A percentile compares a stretch with the other conserved stretches of the same genome.
Evolutionary conservation across 208 protist genomes (phyloP).

Genomic region (Leishmania guyanensis): DNA sequence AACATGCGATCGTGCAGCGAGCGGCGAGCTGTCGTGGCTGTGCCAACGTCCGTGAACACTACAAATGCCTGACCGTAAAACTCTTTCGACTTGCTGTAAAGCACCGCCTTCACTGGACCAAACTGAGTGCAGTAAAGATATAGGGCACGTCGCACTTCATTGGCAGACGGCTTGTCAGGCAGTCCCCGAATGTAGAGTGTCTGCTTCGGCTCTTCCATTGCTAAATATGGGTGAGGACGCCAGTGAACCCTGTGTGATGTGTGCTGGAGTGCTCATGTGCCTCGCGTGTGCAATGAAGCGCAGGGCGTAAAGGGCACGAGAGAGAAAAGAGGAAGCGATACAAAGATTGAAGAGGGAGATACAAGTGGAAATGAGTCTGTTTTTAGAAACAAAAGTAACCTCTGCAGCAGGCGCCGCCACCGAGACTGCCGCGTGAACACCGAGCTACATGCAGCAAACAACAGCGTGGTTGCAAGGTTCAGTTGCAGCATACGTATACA

Average conservation of each 20-base stretch:
- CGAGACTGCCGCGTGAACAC: background rate
- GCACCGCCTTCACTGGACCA: slow-evolving; percentile 74
- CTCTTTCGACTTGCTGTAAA: slow-evolving; percentile 54
- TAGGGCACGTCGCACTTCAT: slow-evolving; percentile 71
- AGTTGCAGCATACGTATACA: background rate
- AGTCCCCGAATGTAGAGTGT: slow-evolving; percentile 85
- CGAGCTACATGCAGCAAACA: background rate
- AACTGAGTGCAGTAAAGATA: slow-evolving; percentile 90
- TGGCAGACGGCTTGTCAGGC: slow-evolving; percentile 79
- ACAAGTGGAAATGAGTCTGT: background rate
- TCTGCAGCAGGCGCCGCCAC: background rate
- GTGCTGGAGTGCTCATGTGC: background rate
- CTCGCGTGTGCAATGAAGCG: background rate
- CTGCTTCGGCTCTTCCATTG: slow-evolving; percentile 81
- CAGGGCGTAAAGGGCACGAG: background rate
- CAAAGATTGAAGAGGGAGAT: background rate
- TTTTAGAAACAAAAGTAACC: background rate
- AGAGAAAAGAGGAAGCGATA: background rate
- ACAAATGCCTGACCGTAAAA: slow-evolving; percentile 90
- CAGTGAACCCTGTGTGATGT: background rate
- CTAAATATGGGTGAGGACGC: background rate
- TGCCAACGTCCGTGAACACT: slow-evolving; percentile 85
- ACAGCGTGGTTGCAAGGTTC: background rate
- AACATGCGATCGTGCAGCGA: slow-evolving; percentile 71
- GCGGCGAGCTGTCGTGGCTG: slow-evolving; percentile 68